Percentiles rank a stretch among this genome's conserved stretches.
These are phyloP conservation scores for Candida namnaoensis DNA, from an alignment of 805 yeast genomes.

Conservation along the genomic window DNA sequence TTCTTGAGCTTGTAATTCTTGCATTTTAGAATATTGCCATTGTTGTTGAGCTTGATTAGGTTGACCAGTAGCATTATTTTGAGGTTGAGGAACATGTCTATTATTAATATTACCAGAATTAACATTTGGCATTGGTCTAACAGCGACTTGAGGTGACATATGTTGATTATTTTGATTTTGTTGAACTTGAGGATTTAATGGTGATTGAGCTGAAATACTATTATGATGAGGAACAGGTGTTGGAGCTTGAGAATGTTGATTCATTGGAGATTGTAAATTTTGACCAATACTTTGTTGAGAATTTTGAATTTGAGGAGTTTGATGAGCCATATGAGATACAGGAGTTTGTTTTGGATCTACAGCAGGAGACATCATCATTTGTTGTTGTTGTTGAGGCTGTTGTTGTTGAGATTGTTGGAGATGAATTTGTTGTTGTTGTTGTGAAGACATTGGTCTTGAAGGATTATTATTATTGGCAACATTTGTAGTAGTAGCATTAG, in stretches of 20 bases:
- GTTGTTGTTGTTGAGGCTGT: constrained; percentile 1
- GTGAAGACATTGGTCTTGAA: constrained; percentile 13
- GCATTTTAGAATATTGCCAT: background rate
- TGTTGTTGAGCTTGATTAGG: background rate
- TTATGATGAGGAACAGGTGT: too few species aligned
- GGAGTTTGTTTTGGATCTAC: too few species aligned
- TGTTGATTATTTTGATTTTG: background rate
- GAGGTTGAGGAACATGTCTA: background rate
- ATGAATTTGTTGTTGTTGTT: background rate
- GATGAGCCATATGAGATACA: background rate
- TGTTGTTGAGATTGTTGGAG: constrained; percentile 4
- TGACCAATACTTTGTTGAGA: background rate
- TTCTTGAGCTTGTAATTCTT: constrained; percentile 10
- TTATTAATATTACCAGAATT: too few species aligned
- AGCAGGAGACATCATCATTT: background rate
- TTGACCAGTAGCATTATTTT: too few species aligned
- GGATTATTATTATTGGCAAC: constrained; percentile 3
- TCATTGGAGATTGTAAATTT: too few species aligned
- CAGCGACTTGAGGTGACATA: too few species aligned
- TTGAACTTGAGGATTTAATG: background rate
- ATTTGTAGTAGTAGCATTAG: background rate
- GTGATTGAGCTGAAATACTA: background rate
- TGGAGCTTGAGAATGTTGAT: too few species aligned
- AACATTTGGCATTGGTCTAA: too few species aligned
- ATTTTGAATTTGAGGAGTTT: background rate